Evolutionary conservation across 2,329 filamentous ascomycete genomes (phyloP).

Genomic region (Polytolypa hystricis): DNA sequence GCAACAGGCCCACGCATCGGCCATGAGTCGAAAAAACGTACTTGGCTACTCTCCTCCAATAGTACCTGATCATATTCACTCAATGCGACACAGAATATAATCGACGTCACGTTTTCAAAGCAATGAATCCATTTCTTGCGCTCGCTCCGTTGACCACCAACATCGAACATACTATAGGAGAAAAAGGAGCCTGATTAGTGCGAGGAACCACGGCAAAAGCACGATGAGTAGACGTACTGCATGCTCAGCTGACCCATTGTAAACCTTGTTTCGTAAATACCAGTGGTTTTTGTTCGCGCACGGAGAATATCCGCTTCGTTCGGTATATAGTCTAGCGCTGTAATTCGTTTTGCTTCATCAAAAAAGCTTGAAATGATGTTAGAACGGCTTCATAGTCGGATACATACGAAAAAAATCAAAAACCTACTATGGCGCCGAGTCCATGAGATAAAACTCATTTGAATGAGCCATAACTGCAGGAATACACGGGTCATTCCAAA

Average conservation of each 20-base stretch:
- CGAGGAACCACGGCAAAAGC: background rate
- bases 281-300: slow-evolving; percentile 94
- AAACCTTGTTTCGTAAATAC: slow-evolving; percentile 97
- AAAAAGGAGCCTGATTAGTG: slow-evolving; percentile 14
- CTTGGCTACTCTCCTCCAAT: slow-evolving; percentile 93
- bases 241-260: slow-evolving; percentile 98
- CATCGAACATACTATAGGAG: slow-evolving; percentile 82
- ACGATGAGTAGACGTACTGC: slow-evolving; percentile 56
- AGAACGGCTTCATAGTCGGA: background rate
- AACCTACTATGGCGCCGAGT: slow-evolving; percentile 91
- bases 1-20: background rate
- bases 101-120: slow-evolving; percentile 98
- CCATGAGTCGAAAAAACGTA: slow-evolving; percentile 34
- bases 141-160: slow-evolving; percentile 92
- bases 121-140: slow-evolving; percentile 99
- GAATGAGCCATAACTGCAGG: slow-evolving; percentile 80
- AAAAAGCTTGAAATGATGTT: slow-evolving; percentile 63
- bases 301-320: slow-evolving; percentile 90
- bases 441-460: slow-evolving; percentile 98
- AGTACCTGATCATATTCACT: slow-evolving; percentile 98
- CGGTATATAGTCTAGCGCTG: slow-evolving; percentile 73
- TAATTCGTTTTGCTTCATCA: slow-evolving; percentile 79
- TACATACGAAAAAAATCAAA: background rate
- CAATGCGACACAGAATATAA: slow-evolving; percentile 96
- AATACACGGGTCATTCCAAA: slow-evolving; percentile 85